Conservation (phyloP, 495 filamentous ascomycete genomes). For the Letharia lupina region DNA sequence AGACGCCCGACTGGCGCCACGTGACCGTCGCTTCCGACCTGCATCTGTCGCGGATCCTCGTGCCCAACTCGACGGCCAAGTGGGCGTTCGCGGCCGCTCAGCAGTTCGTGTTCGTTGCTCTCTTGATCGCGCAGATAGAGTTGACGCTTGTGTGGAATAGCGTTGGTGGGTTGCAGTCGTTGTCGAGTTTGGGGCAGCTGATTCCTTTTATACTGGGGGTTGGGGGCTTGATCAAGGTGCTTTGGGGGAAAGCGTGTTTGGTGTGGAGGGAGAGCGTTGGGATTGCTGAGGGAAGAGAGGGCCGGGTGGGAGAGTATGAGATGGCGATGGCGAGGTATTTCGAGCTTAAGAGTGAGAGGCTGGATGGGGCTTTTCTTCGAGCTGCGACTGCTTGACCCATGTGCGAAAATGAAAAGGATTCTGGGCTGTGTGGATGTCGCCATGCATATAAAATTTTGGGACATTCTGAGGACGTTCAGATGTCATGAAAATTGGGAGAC, state of each 20-base stretch:
- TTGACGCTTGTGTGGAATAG: constrained; percentile 27
- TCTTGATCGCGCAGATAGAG: constrained; percentile 27
- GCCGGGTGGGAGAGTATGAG: constrained; percentile 14
- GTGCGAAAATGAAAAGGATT: not conserved
- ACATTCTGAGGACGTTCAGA: not conserved
- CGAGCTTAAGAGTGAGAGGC: not conserved
- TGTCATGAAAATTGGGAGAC: not conserved
- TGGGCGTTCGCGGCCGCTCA: constrained; percentile 13
- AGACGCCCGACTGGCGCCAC: constrained; percentile 7
- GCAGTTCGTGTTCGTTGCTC: constrained; percentile 4
- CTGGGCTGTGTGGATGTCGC: not conserved
- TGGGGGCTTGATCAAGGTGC: constrained; percentile 23
- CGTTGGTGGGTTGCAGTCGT: constrained; percentile 20
- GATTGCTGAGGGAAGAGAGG: constrained; percentile 3
- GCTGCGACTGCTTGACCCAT: constrained; percentile 1
- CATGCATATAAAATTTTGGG: not conserved
- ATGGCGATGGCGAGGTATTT: constrained; percentile 10
- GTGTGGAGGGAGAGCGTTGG: constrained; percentile 6
- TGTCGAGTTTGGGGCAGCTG: constrained; percentile 27
- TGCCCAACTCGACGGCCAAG: not conserved
- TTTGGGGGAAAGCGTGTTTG: constrained; percentile 19
- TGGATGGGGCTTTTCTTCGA: not conserved
- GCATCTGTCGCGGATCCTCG: constrained; percentile 4
- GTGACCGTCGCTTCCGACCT: constrained; percentile 15
- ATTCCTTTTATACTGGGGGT: constrained; percentile 29